Percentiles rank a stretch among this genome's conserved stretches.
Evolutionary conservation across 1,284 basidiomycete species (phyloP).

Genomic region (Moesziomyces aphidis): DNA sequence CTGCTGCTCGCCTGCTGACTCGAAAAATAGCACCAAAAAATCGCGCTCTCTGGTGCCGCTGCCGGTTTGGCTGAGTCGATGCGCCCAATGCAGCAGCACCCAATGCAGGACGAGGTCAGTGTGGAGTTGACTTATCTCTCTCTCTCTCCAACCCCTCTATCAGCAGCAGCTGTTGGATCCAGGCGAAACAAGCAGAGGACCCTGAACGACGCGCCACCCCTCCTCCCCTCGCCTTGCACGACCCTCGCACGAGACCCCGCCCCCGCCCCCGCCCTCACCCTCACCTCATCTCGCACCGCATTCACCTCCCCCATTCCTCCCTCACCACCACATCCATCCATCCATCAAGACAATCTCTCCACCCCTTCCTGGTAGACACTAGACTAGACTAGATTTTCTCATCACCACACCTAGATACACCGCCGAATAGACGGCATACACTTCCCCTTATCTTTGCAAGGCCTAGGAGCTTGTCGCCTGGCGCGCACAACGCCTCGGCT

Average conservation of each 20-base stretch:
- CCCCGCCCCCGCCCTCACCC: too few relatives aligned
- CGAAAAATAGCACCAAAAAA: background rate
- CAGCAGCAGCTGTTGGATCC: too few relatives aligned
- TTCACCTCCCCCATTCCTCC: background rate
- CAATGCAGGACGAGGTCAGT: background rate
- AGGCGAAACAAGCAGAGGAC: background rate
- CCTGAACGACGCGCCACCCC: background rate
- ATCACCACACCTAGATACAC: background rate
- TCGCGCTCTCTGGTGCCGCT: background rate
- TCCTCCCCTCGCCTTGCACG: background rate
- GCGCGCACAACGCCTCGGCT: background rate
- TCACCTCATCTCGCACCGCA: background rate
- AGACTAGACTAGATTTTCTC: background rate
- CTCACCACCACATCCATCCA: constrained; percentile 7
- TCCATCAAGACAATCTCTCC: background rate
- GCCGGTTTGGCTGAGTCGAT: background rate
- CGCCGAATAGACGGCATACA: background rate
- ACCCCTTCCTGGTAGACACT: background rate
- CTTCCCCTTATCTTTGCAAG: background rate
- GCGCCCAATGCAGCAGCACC: too few relatives aligned
- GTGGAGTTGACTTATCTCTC: constrained; percentile 1
- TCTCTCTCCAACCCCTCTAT: too few relatives aligned
- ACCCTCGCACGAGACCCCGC: background rate
- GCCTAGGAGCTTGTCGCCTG: background rate
- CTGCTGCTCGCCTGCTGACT: too few relatives aligned